Base-by-base conservation (phyloP, 2,329 filamentous ascomycete genomes). In the Tolypocladium cylindrosporum region DNA sequence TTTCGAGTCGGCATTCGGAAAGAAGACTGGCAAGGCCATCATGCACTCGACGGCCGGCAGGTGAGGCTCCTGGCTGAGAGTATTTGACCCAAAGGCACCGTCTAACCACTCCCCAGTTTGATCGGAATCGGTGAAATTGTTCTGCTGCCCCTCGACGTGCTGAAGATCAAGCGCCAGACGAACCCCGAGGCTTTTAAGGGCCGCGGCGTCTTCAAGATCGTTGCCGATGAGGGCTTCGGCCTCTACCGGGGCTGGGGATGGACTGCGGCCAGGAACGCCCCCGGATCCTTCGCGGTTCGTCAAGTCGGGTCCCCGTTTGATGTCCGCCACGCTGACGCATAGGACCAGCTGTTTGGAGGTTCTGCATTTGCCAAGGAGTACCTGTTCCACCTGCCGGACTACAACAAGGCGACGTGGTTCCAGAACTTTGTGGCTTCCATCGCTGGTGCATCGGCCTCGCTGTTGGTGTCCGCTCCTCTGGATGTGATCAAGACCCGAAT, bases 141-240 rank as follows among this genome's bases (percentile, higher is more conserved):
- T 59, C 84, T 99, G 37, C 84, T 99, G 45, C 94, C 94, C 48
- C 85, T 99, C 61, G 94, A 99, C 67, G 93, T 99, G 43, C 84
- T 99, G 62, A 99, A 99, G 84, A 99, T 99, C 79, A 99, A 99
- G 84, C 87, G 94, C 68, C 94, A 99, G 79, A 99, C 94, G 65
- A 99, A 99, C 81, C 94, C 94, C 45, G 94, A 97, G 71, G 92
- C 94, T 41, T 99, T 99, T 86, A 86, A 91, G 65, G 93, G 93
- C 66, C 89, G 94, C 68, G 94, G 94, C 61, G 81, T 99, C 60
- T 78, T 97, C 71, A 88, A 83, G 75, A 97, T 99, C 64, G 83
- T 99, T 61, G 83, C 84, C 59, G 94, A 99, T 70, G 94, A 99
- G 75, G 94, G 94, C 41, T 95, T 97, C 69, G 91, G 91, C 55